Percentiles rank a stretch among this genome's conserved stretches.
Evolutionary conservation across 768 basidiomycete species (phyloP).

Genomic region (Hygrocybe coccinea): DNA sequence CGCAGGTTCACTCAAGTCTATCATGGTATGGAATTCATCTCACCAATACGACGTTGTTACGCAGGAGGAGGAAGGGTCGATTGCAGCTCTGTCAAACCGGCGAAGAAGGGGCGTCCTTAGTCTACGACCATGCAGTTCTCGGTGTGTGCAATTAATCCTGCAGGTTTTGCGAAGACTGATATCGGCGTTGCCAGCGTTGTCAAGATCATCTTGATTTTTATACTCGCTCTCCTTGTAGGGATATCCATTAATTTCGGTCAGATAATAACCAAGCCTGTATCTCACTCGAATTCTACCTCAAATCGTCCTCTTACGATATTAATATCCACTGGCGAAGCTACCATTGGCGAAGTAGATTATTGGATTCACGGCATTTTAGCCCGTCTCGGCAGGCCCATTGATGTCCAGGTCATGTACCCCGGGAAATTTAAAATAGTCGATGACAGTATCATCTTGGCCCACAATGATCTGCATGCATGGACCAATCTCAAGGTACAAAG

Average conservation of each 20-base stretch:
- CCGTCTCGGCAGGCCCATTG: not conserved
- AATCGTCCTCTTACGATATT: not conserved
- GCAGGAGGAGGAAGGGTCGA: no score
- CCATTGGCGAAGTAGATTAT: not conserved
- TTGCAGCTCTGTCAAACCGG: no score
- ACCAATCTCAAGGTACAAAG: not conserved
- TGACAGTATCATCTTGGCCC: conserved; percentile 1
- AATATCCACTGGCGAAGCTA: conserved; percentile 1
- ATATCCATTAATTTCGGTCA: not conserved
- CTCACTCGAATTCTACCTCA: not conserved
- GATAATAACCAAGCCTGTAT: not conserved
- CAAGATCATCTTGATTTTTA: not conserved
- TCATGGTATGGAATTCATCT: no score
- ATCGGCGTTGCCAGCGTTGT: not conserved
- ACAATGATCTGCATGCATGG: not conserved
- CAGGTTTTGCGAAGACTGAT: not conserved
- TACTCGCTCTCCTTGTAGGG: not conserved
- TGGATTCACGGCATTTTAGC: conserved; percentile 1
- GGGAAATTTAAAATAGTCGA: not conserved
- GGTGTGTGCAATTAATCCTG: not conserved
- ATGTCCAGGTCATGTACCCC: not conserved
- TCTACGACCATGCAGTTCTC: no score
- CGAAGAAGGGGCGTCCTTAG: no score
- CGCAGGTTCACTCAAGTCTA: no score
- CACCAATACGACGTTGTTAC: no score